Evolutionary conservation across 495 filamentous ascomycete species (phyloP), one percentile per base, ranked within the genome.

Genomic region (Pseudomonodictys pantanalensis): DNA sequence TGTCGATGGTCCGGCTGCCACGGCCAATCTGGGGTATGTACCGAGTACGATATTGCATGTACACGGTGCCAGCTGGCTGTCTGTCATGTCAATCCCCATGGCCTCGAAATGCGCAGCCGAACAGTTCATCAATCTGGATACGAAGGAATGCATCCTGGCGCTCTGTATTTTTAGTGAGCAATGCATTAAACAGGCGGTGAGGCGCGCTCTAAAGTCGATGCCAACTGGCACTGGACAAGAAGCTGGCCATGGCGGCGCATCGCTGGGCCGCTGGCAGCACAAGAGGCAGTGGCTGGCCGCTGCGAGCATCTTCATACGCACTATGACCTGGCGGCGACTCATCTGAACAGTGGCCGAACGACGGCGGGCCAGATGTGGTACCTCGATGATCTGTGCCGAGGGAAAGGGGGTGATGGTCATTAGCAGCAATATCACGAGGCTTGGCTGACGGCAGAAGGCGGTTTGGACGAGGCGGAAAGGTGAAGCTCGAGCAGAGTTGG

Each of bases 141-240:
- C 53, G 41, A 52, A 58, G 58, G 58, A 66, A 59, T 39, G 46
- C 58, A 62, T 50, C 63, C 51, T 38, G 30, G 50, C 55, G 54
- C 55, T n/a, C n/a, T 52, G 59, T 67, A 67, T 67, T 67, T 67
- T 63, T 67, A 67, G 64, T 33, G 10, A 15, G n/a, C 23, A 29
- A 1, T 61, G 58, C 53, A 64, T 53, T 35, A 51, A 53, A 67
- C 56, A 56, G 59, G 64, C 64, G 64, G 64, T 67, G 64, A 67
- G 64, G 58, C 58, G 59, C 53, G 47, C 53, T 18, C n/a, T n/a
- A n/a, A n/a, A n/a, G n/a, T n/a, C 2, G 22, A 15, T 22, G 32
- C 12, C 56, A n/a, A 22, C 32, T 51, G 20, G 43, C 43, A 42
- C 28, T 62, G 58, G 58, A 54, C 28, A 32, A 43, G 28, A 54